Conservation (phyloP, 2,329 filamentous ascomycete genomes). For the Diplodia corticola region DNA sequence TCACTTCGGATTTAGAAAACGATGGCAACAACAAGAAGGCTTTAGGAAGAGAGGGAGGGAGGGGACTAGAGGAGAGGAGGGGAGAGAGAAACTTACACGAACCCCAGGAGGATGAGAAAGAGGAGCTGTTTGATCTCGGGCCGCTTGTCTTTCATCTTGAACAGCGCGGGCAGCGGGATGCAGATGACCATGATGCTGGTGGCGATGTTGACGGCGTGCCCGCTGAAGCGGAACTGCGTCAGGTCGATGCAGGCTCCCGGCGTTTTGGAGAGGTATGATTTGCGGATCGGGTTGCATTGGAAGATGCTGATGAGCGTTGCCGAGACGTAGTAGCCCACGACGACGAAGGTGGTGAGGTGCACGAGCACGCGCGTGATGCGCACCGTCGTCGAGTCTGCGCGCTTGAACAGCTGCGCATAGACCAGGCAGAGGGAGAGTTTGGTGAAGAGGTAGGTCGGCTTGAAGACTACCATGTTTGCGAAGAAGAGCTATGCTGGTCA, state of each 20-base stretch:
- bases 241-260: constrained; percentile 5
- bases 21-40: too few relatives aligned
- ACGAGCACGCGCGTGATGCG: constrained; percentile 9
- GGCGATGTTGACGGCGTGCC: constrained; percentile 12
- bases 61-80: too few relatives aligned
- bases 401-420: constrained; percentile 10
- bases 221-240: constrained; percentile 5
- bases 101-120: constrained; percentile 9
- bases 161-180: constrained; percentile 3
- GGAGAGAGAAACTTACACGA: background rate
- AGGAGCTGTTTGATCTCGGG: constrained; percentile 14
- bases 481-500: constrained; percentile 2
- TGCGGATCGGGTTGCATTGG: background rate
- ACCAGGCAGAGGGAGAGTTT: constrained; percentile 10
- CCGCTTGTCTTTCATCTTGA: constrained; percentile 12
- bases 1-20: too few relatives aligned
- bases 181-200: constrained; percentile 13
- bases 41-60: too few relatives aligned
- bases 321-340: background rate
- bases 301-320: constrained; percentile 13
- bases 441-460: constrained; percentile 8
- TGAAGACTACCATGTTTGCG: constrained; percentile 5
- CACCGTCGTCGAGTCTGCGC: background rate
- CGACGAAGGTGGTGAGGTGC: background rate
- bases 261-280: constrained; percentile 12